Evolutionary conservation across 2,329 filamentous ascomycete species (phyloP).

Genomic region (Chaetomium sp.): DNA sequence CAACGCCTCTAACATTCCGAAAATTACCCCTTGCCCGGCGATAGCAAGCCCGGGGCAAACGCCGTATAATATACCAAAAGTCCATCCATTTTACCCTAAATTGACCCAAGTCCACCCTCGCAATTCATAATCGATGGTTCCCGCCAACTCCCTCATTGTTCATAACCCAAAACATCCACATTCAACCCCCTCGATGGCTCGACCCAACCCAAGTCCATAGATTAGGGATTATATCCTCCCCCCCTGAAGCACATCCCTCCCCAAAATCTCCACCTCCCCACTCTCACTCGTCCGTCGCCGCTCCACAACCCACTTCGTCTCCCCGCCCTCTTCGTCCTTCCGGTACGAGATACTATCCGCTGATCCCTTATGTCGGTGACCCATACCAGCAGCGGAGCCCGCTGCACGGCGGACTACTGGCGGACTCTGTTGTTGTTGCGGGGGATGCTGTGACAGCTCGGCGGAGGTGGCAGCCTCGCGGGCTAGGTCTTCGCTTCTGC

Average conservation of each 20-base stretch:
- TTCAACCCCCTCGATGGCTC: neutral
- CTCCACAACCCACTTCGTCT: constrained; percentile 32
- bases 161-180: neutral
- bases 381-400: neutral
- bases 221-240: neutral
- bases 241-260: neutral
- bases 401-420: too few species aligned
- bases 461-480: too few species aligned
- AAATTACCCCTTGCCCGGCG: too few species aligned
- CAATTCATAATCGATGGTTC: too few species aligned
- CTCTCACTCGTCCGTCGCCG: neutral
- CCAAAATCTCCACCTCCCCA: neutral
- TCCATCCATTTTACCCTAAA: too few species aligned
- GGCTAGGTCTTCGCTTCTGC: neutral
- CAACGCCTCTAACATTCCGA: too few species aligned
- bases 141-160: neutral
- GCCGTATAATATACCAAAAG: too few species aligned
- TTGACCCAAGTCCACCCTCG: too few species aligned
- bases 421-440: too few species aligned
- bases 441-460: too few species aligned
- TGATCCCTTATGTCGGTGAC: constrained; percentile 38
- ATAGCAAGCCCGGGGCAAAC: too few species aligned
- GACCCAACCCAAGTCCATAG: too few species aligned
- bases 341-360: constrained; percentile 66
- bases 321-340: constrained; percentile 55